A percentile compares a stretch with the other conserved stretches of the same genome.
Conservation (phyloP, 1,139 yeast species). For the Pichia sp. region DNA sequence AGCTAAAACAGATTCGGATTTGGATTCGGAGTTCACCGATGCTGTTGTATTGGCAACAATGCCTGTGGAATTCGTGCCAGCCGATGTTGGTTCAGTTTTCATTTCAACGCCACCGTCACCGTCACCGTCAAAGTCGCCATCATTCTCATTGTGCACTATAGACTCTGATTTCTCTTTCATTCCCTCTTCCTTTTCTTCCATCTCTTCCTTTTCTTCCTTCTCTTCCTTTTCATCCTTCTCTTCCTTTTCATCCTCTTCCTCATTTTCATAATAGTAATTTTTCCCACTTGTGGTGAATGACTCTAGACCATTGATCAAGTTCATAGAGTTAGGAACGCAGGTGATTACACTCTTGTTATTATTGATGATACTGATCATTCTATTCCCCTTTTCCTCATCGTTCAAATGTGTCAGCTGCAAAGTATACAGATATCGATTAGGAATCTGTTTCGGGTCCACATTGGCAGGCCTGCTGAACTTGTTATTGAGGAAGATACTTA, state of each 20-base stretch:
- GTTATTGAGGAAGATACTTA: slow-evolving; percentile 60
- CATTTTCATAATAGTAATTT: slow-evolving; percentile 7
- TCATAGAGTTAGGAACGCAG: slow-evolving; percentile 24
- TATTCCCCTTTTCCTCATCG: slow-evolving; percentile 27
- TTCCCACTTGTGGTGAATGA: slow-evolving; percentile 4
- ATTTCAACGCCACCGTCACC: too few species aligned
- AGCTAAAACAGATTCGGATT: too few species aligned
- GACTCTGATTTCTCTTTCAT: too few species aligned
- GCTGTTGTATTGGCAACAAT: too few species aligned
- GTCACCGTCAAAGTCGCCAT: too few species aligned
- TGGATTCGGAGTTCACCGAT: too few species aligned
- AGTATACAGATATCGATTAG: slow-evolving; percentile 48
- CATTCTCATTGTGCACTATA: too few species aligned
- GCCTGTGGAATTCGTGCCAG: too few species aligned
- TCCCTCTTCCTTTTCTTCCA: background rate
- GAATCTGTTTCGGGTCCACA: slow-evolving; percentile 32
- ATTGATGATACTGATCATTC: slow-evolving; percentile 46
- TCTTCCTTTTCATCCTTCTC: background rate
- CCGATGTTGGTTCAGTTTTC: too few species aligned
- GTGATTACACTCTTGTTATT: slow-evolving; percentile 40
- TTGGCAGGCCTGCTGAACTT: slow-evolving; percentile 41
- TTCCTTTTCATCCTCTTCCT: slow-evolving; percentile 1
- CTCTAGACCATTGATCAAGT: slow-evolving; percentile 11
- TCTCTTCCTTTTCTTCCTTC: slow-evolving; percentile 1
- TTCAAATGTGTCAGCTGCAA: slow-evolving; percentile 48